These are phyloP conservation scores for Herpotrichia juniperi DNA, from an alignment of 2,329 filamentous ascomycete species.

Conservation along the genomic window DNA sequence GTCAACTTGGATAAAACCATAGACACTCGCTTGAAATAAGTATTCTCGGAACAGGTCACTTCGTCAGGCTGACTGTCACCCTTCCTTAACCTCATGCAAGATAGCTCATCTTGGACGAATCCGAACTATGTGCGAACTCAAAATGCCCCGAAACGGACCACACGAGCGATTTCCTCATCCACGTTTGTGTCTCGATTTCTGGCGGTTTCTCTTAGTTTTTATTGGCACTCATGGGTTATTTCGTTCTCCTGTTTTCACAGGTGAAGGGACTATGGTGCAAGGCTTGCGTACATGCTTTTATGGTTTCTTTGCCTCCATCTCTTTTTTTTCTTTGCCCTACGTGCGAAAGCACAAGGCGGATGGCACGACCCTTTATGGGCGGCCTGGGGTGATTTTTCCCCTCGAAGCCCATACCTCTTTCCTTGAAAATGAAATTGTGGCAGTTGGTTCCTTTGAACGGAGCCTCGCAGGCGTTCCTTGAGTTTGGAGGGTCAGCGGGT, in stretches of 20 bases:
- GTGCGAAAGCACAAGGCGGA: not conserved
- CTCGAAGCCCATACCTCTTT: too few species aligned
- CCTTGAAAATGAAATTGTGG: too few species aligned
- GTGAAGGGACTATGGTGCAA: not conserved
- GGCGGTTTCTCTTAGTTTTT: not conserved
- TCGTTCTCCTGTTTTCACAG: not conserved
- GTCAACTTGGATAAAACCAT: not conserved
- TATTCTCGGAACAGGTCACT: not conserved
- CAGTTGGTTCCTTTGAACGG: too few species aligned
- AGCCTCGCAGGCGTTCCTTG: too few species aligned
- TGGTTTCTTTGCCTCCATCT: not conserved
- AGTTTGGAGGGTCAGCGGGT: too few species aligned
- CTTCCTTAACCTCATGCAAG: not conserved
- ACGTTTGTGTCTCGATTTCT: not conserved
- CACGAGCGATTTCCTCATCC: not conserved
- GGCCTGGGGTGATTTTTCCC: too few species aligned
- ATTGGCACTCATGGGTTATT: not conserved
- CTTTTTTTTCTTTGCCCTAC: not conserved
- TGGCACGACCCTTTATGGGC: not conserved
- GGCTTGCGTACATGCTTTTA: not conserved
- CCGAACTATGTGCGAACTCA: not conserved
- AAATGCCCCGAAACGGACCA: not conserved
- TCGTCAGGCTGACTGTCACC: not conserved
- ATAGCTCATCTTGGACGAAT: not conserved
- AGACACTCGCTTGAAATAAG: not conserved